Base-by-base conservation (phyloP, 2,329 filamentous ascomycete species). In the Apiospora hydei region DNA sequence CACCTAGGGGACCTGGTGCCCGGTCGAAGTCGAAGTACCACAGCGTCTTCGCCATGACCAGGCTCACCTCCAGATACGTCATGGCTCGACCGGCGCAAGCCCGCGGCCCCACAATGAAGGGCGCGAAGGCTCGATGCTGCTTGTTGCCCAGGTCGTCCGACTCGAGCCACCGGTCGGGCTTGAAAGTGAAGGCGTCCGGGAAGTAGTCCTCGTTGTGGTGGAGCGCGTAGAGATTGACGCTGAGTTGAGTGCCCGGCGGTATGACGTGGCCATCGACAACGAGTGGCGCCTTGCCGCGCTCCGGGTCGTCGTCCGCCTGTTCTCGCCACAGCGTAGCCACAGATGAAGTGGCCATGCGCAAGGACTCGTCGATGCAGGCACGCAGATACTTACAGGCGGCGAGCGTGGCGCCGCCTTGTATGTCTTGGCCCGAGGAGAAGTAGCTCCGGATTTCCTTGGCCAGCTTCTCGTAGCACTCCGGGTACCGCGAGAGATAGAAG, bases 291-390 rank as follows among this genome's bases (percentile, higher is more conserved):
- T 14, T 61, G 53, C 44, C 41, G 30, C 24, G n/a, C n/a, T 46
- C 38, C 30, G 41, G 16, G 6, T 72, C 67, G 11, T 51, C 70
- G 14, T 44, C 64, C 10, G 46, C 46, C 21, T 81, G 78, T 70
- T 83, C 79, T 11, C 84, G 74, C 70, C 77, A 74, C 66, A 84
- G 70, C 70, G 80, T 70, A 70, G 77, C 74, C 70, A 80, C 78
- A 0, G 84, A 82, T 0, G 85, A n/a, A n/a, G 82, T 3, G 86
- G 85, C 83, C 69, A 87, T 78, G 21, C 86, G 82, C 71, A 88
- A 78, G 0, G 82, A 78, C 75, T 88, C 86, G 61, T 87, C 82
- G 53, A 88, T 81, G 71, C 82, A 83, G 4, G 85, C 86, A 6
- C 81, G 80, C 0, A 88, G 78, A 73, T 86, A 88, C 0, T 70